phyloP scores from a whole-genome alignment of 169 alveolate species.

The Theileria orientalis region DNA sequence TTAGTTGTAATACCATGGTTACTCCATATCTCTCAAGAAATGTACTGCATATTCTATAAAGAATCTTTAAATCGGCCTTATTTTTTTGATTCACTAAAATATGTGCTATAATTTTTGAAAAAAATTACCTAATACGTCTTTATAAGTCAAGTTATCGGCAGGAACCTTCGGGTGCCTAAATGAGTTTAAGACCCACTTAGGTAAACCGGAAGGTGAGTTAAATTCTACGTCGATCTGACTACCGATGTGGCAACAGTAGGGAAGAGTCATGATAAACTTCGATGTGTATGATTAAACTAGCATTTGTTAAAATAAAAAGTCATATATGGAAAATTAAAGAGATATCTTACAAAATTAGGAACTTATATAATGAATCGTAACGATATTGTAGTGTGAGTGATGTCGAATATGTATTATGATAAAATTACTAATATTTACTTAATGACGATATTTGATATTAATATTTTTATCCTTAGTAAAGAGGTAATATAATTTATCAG shows the following conservation, averaged over 20 bases:
- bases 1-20: not conserved
- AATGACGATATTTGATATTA: not conserved
- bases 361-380: not conserved
- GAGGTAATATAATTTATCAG: no score
- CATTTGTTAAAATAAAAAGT: not conserved
- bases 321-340: not conserved
- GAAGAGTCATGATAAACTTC: slow-evolving; percentile 31
- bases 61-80: not conserved
- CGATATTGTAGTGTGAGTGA: no score
- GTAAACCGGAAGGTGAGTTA: slow-evolving; percentile 43
- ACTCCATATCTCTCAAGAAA: not conserved
- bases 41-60: not conserved
- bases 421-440: no score
- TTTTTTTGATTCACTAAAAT: not conserved
- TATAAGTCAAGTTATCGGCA: no score
- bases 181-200: slow-evolving; percentile 29
- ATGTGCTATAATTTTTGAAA: no score
- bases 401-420: no score
- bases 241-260: slow-evolving; percentile 60
- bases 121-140: no score
- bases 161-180: slow-evolving; percentile 53
- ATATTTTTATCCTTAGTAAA: no score
- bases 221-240: slow-evolving; percentile 43
- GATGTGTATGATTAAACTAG: not conserved
- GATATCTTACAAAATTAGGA: not conserved